A percentile compares a stretch with the other conserved stretches of the same genome.
Conservation (phyloP, 331 rosid genomes). For the Cydonia oblonga region DNA sequence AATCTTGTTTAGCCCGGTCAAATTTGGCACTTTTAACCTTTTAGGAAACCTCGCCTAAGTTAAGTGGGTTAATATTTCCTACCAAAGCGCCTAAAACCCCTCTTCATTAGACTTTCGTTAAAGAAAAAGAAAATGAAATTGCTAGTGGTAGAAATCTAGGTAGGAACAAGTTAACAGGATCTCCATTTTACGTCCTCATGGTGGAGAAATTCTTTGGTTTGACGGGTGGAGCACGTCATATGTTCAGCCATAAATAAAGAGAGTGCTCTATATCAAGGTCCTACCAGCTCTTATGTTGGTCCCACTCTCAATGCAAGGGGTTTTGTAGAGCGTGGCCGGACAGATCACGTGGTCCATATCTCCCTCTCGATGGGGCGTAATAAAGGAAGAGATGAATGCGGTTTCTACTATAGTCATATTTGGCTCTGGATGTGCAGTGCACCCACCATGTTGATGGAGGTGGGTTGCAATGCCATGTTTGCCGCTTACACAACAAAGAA, state of each 20-base stretch:
- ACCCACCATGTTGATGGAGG: too few species aligned
- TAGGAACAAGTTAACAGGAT: background rate
- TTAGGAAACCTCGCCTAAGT: background rate
- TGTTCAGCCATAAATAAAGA: too few species aligned
- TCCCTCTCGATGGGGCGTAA: background rate
- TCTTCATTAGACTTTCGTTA: background rate
- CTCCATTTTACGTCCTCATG: background rate
- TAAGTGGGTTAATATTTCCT: background rate
- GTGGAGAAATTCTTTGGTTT: background rate
- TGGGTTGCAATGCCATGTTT: slow-evolving; percentile 14
- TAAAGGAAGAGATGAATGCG: background rate
- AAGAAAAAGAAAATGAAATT: background rate
- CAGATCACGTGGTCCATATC: background rate
- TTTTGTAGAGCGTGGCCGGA: background rate
- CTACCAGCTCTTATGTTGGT: background rate
- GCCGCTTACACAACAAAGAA: slow-evolving; percentile 14
- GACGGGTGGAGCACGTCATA: background rate
- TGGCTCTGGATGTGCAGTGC: background rate
- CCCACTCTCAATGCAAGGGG: background rate
- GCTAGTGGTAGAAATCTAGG: background rate
- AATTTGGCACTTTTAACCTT: background rate
- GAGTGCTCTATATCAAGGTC: too few species aligned
- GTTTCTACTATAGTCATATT: background rate
- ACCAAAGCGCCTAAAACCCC: background rate
- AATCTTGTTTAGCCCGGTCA: too few species aligned